phyloP scores from a whole-genome alignment of 2,329 filamentous ascomycete species.

The Teratosphaeria viscida region DNA sequence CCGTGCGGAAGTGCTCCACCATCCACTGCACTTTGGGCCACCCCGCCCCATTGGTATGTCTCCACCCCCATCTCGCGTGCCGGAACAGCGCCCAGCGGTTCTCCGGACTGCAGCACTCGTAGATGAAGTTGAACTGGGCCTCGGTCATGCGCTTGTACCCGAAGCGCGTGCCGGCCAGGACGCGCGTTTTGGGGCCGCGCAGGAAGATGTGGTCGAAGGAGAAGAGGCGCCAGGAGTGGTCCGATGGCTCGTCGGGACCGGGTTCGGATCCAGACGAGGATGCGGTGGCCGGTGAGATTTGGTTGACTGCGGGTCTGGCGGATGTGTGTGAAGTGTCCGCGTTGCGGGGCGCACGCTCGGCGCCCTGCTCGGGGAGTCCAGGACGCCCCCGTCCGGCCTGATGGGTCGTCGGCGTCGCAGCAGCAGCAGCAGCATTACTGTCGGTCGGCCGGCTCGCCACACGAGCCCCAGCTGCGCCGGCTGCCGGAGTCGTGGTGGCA shows the following conservation, averaged over 20 bases:
- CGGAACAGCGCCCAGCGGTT: background rate
- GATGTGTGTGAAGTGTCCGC: background rate
- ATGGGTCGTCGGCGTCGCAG: background rate
- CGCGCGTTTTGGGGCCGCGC: background rate
- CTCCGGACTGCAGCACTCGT: background rate
- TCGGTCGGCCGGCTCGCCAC: background rate
- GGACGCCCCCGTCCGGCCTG: background rate
- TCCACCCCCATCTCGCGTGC: background rate
- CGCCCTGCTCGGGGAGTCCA: background rate
- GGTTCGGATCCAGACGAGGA: background rate
- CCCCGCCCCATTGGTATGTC: background rate
- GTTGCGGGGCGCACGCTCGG: background rate
- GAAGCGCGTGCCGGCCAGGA: background rate
- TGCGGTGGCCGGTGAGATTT: background rate
- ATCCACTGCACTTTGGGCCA: background rate
- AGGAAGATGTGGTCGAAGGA: background rate
- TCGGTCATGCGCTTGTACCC: background rate
- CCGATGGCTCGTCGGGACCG: background rate
- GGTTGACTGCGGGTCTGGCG: background rate
- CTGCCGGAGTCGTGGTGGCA: background rate
- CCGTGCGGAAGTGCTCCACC: background rate
- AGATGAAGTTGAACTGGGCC: background rate
- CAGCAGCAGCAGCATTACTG: background rate
- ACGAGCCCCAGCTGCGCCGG: background rate
- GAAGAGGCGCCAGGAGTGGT: background rate